Percentiles rank a stretch among this genome's conserved stretches.
These are phyloP conservation scores for Sechiopsis laciniata DNA, from an alignment of 306 rosid genomes.

Conservation along the genomic window DNA sequence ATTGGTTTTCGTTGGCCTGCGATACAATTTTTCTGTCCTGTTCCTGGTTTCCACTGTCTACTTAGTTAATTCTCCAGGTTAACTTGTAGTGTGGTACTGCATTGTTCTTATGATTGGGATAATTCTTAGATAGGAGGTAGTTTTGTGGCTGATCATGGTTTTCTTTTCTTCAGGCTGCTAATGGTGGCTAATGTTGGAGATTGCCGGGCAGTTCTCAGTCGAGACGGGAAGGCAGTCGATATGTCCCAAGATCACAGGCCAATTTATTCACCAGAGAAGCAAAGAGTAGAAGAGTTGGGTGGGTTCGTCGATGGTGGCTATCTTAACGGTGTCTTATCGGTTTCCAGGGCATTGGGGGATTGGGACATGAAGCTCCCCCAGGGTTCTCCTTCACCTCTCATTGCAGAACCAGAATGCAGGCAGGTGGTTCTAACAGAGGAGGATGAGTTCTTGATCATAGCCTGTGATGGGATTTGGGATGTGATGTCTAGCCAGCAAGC, in stretches of 20 bases:
- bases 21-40: not conserved
- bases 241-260: constrained; percentile 97
- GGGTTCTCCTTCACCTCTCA: constrained; percentile 66
- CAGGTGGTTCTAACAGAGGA: constrained; percentile 66
- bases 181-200: constrained; percentile 97
- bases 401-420: constrained; percentile 82
- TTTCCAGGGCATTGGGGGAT: constrained; percentile 85
- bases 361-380: constrained; percentile 92
- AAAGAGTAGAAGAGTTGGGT: constrained; percentile 72
- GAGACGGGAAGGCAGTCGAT: constrained; percentile 84
- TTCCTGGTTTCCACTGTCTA: not conserved
- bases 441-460: constrained; percentile 93
- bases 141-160: not conserved
- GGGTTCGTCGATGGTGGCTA: constrained; percentile 77
- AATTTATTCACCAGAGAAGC: constrained; percentile 54
- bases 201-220: constrained; percentile 91
- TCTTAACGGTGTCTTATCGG: constrained; percentile 81
- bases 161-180: constrained; percentile 51
- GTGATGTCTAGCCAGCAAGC: constrained; percentile 89
- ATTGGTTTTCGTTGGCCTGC: not conserved
- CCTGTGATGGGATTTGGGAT: constrained; percentile 97
- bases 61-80: not conserved
- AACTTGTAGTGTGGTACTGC: not conserved
- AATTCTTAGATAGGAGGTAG: not conserved
- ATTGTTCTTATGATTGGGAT: not conserved